phyloP scores from a whole-genome alignment of 1,139 yeast genomes.

The Hyphopichia burtonii region DNA sequence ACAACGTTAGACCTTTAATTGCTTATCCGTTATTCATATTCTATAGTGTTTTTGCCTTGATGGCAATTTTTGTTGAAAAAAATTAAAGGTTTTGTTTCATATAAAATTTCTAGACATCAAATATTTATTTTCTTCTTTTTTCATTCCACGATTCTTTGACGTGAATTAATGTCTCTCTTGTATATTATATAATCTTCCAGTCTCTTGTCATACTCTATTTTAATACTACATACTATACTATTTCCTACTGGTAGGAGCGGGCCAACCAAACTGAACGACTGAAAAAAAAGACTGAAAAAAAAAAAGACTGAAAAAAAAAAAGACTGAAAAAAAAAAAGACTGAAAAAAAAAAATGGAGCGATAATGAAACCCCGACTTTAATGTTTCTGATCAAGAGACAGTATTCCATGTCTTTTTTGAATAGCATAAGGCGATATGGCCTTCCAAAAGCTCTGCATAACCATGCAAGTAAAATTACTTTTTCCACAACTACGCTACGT shows the following conservation, averaged over 20 bases:
- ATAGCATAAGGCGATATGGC: neutral
- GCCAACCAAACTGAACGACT: neutral
- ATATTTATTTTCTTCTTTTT: neutral
- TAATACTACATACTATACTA: neutral
- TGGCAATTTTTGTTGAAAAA: slow-evolving; percentile 86
- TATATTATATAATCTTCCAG: neutral
- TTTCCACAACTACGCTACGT: neutral
- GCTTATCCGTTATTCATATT: slow-evolving; percentile 94
- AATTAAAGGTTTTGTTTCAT: slow-evolving; percentile 9
- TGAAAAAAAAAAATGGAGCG: neutral
- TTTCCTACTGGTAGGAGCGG: neutral
- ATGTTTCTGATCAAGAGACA: too few species aligned
- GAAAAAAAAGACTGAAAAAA: neutral
- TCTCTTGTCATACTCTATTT: neutral
- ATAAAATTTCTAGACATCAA: neutral
- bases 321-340: neutral
- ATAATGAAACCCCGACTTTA: too few species aligned
- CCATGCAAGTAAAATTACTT: neutral
- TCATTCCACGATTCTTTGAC: neutral
- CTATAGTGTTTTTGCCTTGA: slow-evolving; percentile 90
- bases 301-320: neutral
- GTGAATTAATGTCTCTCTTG: neutral
- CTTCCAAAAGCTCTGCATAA: neutral
- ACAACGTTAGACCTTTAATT: slow-evolving; percentile 83
- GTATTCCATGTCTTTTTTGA: neutral